These are phyloP conservation scores for Fistulinella prunicolor DNA, from an alignment of 768 basidiomycete genomes.

Conservation along the genomic window DNA sequence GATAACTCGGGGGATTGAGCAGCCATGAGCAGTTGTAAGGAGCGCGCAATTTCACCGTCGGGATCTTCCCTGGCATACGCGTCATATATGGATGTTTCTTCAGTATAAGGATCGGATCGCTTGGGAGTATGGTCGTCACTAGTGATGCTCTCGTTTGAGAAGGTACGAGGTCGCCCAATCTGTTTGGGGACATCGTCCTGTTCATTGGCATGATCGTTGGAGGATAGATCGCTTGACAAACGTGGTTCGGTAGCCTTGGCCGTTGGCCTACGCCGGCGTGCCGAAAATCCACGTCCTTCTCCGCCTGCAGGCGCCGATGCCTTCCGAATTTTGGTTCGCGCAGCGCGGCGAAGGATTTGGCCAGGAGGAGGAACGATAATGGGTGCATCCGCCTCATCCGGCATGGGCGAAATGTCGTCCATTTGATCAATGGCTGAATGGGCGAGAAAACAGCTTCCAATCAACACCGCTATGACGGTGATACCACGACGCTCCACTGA, in stretches of 20 bases:
- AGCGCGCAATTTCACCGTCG: constrained; percentile 33
- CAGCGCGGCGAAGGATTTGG: constrained; percentile 85
- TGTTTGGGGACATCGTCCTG: constrained; percentile 53
- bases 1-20: constrained; percentile 23
- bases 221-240: constrained; percentile 68
- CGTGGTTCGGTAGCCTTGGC: constrained; percentile 41
- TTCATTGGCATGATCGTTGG: constrained; percentile 51
- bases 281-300: constrained; percentile 76
- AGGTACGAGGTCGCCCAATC: constrained; percentile 34
- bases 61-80: constrained; percentile 67
- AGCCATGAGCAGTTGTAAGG: constrained; percentile 19
- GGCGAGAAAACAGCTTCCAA: constrained; percentile 18
- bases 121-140: constrained; percentile 39
- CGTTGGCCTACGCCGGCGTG: constrained; percentile 28
- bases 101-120: constrained; percentile 74
- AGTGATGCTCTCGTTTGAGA: constrained; percentile 35
- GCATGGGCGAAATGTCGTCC: constrained; percentile 64
- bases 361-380: constrained; percentile 84
- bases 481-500: constrained; percentile 41
- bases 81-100: constrained; percentile 82
- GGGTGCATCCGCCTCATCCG: constrained; percentile 85
- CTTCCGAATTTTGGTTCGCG: constrained; percentile 95
- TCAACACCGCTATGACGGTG: constrained; percentile 8
- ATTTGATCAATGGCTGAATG: constrained; percentile 60
- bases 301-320: constrained; percentile 70